phyloP scores from a whole-genome alignment of 225 moss, liverwort and hornwort species.

The Polytrichum formosum region DNA sequence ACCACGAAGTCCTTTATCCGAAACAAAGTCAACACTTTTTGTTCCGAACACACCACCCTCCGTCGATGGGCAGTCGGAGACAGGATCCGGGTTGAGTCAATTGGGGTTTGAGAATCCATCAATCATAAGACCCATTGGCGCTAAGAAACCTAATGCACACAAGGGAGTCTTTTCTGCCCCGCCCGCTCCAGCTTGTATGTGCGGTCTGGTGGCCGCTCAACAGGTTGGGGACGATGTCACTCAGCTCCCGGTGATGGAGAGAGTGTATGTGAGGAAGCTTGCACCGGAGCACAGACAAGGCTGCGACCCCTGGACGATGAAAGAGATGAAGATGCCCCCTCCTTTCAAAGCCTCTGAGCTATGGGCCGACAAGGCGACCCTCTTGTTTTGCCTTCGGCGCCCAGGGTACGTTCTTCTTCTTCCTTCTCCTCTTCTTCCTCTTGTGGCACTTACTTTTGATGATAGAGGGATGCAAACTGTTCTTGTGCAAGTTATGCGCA shows the following conservation, averaged over 20 bases:
- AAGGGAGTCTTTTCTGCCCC: conserved; percentile 46
- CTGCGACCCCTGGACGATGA: conserved; percentile 26
- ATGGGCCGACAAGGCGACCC: conserved; percentile 56
- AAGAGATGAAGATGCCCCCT: conserved; percentile 37
- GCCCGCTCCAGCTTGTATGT: conserved; percentile 23
- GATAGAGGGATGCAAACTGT: not conserved
- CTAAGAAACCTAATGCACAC: conserved; percentile 28
- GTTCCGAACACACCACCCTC: conserved; percentile 1
- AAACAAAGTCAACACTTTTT: not conserved
- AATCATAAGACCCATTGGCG: conserved; percentile 28
- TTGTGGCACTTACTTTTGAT: not conserved
- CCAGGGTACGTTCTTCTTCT: conserved; percentile 57
- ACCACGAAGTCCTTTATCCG: conserved; percentile 5
- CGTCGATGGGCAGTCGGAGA: conserved; percentile 1
- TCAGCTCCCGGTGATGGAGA: conserved; percentile 59
- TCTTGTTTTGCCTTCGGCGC: conserved; percentile 81
- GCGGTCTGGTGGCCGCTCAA: conserved; percentile 31
- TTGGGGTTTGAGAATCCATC: conserved; percentile 33
- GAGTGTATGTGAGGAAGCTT: conserved; percentile 57
- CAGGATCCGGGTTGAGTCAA: conserved; percentile 1
- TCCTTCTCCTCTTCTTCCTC: not conserved
- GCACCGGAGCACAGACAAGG: conserved; percentile 68
- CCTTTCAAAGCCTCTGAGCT: conserved; percentile 58
- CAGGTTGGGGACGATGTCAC: conserved; percentile 44
- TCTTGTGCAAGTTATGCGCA: not conserved